Conservation (phyloP, 441 rosid species). For the Manihot esculenta region DNA sequence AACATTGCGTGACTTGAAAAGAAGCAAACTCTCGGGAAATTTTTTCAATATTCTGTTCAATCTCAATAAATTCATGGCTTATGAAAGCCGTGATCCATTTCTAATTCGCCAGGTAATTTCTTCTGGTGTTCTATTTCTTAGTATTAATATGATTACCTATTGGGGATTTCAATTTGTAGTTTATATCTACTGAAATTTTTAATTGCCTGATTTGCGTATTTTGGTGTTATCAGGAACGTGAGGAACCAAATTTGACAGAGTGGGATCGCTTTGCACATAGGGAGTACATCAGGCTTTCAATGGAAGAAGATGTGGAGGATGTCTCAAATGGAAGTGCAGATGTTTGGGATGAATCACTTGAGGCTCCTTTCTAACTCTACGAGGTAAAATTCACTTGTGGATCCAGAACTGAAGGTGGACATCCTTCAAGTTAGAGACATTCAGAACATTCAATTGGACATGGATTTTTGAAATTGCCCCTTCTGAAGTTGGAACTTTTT, state of each 20-base stretch:
- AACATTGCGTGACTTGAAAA: slow-evolving; percentile 66
- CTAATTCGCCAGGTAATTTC: slow-evolving; percentile 83
- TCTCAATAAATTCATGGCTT: slow-evolving; percentile 93
- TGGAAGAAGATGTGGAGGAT: slow-evolving; percentile 98
- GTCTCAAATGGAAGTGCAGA: slow-evolving; percentile 94
- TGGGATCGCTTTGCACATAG: slow-evolving; percentile 99
- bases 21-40: slow-evolving; percentile 80
- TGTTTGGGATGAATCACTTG: slow-evolving; percentile 94
- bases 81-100: slow-evolving; percentile 92
- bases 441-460: background rate
- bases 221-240: slow-evolving; percentile 73
- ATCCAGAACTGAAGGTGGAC: background rate
- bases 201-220: background rate
- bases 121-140: background rate
- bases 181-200: slow-evolving; percentile 8
- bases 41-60: slow-evolving; percentile 95
- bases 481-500: background rate
- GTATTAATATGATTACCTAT: background rate
- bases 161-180: background rate
- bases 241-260: slow-evolving; percentile 87
- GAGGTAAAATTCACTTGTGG: slow-evolving; percentile 29
- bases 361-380: slow-evolving; percentile 70
- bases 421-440: too few relatives aligned
- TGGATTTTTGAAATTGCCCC: background rate
- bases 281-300: slow-evolving; percentile 93